A percentile compares a stretch with the other conserved stretches of the same genome.
Evolutionary conservation across 169 alveolate genomes (phyloP).

Genomic region (Plasmodium berghei): DNA sequence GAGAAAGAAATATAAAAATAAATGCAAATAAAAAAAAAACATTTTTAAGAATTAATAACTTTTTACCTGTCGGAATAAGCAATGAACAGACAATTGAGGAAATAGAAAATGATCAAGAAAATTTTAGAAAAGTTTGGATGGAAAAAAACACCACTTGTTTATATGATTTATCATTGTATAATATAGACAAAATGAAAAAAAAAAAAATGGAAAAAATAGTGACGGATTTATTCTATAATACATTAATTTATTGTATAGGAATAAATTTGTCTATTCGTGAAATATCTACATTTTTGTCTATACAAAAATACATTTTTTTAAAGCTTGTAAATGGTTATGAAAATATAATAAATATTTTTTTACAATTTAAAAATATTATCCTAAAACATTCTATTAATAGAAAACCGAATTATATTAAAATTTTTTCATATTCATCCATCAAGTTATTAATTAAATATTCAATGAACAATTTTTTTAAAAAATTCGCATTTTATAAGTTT

Average conservation of each 20-base stretch:
- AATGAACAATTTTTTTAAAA: conserved; percentile 29
- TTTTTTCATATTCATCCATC: conserved; percentile 47
- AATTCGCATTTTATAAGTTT: conserved; percentile 43
- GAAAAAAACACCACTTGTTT: neutral
- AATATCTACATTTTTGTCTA: conserved; percentile 54
- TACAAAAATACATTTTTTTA: conserved; percentile 35
- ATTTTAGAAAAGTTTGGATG: no score
- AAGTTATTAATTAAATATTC: conserved; percentile 41
- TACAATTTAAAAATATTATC: conserved; percentile 43
- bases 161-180: neutral
- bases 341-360: conserved; percentile 34
- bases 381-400: conserved; percentile 49
- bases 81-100: neutral
- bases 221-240: conserved; percentile 35
- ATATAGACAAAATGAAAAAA: conserved; percentile 1
- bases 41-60: conserved; percentile 10
- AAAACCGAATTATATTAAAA: conserved; percentile 32
- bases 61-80: conserved; percentile 45
- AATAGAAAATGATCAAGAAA: neutral
- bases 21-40: neutral
- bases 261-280: conserved; percentile 39
- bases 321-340: conserved; percentile 21
- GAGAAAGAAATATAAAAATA: neutral
- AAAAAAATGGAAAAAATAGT: conserved; percentile 48
- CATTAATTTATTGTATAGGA: conserved; percentile 22